Percentiles rank a stretch among this genome's conserved stretches.
These are phyloP conservation scores for Mediolabrus comicus DNA, from an alignment of 108 stramenopile genomes.

Conservation along the genomic window DNA sequence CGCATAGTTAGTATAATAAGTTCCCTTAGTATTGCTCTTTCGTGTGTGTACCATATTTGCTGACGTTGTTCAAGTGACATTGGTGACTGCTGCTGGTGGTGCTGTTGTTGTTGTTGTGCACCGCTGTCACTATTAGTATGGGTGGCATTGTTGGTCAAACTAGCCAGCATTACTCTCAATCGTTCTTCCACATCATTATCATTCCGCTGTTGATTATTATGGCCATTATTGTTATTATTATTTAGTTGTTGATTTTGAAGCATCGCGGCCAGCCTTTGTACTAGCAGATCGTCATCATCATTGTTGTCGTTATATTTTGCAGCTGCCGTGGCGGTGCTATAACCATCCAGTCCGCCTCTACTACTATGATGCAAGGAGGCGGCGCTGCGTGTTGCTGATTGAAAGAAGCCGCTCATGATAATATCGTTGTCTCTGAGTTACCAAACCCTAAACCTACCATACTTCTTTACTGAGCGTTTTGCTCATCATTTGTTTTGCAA, in stretches of 20 bases:
- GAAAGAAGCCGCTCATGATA: constrained; percentile 7
- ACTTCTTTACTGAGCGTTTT: too few species aligned
- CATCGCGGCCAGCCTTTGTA: constrained; percentile 7
- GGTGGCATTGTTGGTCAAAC: constrained; percentile 4
- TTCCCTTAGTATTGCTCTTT: constrained; percentile 32
- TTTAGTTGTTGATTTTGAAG: not conserved
- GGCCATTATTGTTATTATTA: not conserved
- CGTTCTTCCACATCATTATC: not conserved
- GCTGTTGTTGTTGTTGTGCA: not conserved
- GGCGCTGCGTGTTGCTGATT: not conserved
- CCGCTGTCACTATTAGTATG: not conserved
- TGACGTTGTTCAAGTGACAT: not conserved
- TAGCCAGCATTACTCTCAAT: constrained; percentile 12
- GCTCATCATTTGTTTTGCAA: too few species aligned
- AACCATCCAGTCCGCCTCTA: not conserved
- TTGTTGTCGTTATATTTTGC: not conserved
- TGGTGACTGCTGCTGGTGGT: not conserved
- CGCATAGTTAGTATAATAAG: constrained; percentile 37
- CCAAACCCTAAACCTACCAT: too few species aligned
- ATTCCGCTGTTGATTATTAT: not conserved
- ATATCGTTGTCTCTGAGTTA: not conserved
- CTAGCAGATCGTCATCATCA: not conserved
- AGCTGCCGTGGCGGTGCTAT: not conserved
- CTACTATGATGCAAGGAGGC: too few species aligned
- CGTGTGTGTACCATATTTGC: constrained; percentile 15